phyloP scores from a whole-genome alignment of 2,329 filamentous ascomycete genomes.

The Neonectria ditissima region DNA sequence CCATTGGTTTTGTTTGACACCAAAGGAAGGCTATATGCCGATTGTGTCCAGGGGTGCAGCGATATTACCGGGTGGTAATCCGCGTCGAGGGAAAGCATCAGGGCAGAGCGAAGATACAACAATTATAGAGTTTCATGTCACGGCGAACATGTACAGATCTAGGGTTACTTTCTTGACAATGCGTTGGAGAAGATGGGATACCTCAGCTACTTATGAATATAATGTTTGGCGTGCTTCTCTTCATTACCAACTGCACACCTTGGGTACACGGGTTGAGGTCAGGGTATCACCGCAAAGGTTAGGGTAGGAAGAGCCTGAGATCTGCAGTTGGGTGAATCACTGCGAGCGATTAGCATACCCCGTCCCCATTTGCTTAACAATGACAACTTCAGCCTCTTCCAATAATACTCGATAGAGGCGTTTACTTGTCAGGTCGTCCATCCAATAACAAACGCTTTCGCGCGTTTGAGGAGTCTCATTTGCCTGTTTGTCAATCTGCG shows the following conservation, averaged over 20 bases:
- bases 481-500: slow-evolving; percentile 12
- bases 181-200: slow-evolving; percentile 24
- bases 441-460: not conserved
- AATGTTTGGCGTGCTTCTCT: slow-evolving; percentile 21
- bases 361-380: not conserved
- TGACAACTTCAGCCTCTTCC: not conserved
- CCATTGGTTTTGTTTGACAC: slow-evolving; percentile 21
- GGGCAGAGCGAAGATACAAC: slow-evolving; percentile 28
- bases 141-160: slow-evolving; percentile 22
- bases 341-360: not conserved
- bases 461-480: not conserved
- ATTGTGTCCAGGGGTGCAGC: slow-evolving; percentile 19
- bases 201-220: slow-evolving; percentile 35
- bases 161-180: slow-evolving; percentile 20
- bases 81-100: slow-evolving; percentile 15
- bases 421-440: not conserved
- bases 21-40: slow-evolving; percentile 22
- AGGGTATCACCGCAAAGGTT: too few species aligned
- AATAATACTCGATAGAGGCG: not conserved
- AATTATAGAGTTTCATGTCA: slow-evolving; percentile 28
- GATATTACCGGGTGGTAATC: slow-evolving; percentile 21
- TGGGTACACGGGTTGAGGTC: too few species aligned
- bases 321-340: not conserved
- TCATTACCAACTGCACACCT: not conserved
- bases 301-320: too few species aligned